Evolutionary conservation across 2,329 filamentous ascomycete genomes (phyloP), one percentile per base, ranked within the genome.

Genomic region (Exophiala bonariae): DNA sequence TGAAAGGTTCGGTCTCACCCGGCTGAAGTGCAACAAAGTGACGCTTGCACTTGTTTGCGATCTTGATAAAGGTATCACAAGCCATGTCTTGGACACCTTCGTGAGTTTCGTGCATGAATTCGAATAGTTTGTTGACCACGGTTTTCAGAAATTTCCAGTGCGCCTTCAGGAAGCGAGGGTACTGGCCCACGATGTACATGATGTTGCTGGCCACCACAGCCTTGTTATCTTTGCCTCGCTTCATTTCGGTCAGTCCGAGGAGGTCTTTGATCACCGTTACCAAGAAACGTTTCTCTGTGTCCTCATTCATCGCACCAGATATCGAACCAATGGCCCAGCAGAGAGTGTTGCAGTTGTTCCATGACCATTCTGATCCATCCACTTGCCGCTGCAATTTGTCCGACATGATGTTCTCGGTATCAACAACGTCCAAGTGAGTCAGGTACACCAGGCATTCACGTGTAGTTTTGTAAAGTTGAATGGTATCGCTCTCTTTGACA

Each of bases 121-220:
- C 93, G 63, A 99, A 99, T 4, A 99, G 80, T 76, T 99, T 99
- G 74, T 99, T 99, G 63, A 99, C 93, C 14, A 99, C 93, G 2
- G 93, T 99, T 82, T 99, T 99, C 47, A 99, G 77, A 73, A 99
- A 99, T 69, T 99, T 99, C 93, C 93, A 99, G 69, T 99, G 93
- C 1, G 93, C 93, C 75, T 99, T 99, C 61, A 99, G 75, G 74
- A 99, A 99, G 16, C 93, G 88, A 30, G 93, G 93, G 65, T 99
- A 99, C 66, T 99, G 93, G 49, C 93, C 93, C 52, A 99, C 93
- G 72, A 99, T 99, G 68, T 99, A 99, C 93, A 99, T 99, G 64
- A 99, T 99, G 73, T 99, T 99, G 73, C 89, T 96, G 55, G 93
- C 93, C 32, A 99, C 93, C 8, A 99, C 93, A 10, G 93, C 93